Evolutionary conservation across 2,329 filamentous ascomycete genomes (phyloP).

Genomic region (Coleophoma cylindrospora): DNA sequence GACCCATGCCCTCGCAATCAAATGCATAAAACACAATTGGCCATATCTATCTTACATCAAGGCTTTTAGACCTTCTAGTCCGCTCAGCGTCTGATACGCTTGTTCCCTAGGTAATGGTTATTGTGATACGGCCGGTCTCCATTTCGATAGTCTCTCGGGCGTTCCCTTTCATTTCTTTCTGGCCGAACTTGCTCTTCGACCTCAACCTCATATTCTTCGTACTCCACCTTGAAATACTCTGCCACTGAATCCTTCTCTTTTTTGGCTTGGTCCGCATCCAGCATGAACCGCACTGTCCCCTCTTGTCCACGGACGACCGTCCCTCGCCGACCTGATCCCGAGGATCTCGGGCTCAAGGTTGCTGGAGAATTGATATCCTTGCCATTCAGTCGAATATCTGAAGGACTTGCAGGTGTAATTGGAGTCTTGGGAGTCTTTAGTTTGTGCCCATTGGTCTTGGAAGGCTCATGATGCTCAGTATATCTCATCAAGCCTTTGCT

Average conservation of each 20-base stretch:
- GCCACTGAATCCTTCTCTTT: conserved; percentile 65
- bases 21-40: neutral
- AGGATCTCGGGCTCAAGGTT: conserved; percentile 24
- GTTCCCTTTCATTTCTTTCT: conserved; percentile 11
- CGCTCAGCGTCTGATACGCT: neutral
- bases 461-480: conserved; percentile 47
- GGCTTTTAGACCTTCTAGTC: no score
- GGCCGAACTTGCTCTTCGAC: conserved; percentile 53
- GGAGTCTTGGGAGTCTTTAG: conserved; percentile 28
- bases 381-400: conserved; percentile 24
- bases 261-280: conserved; percentile 71
- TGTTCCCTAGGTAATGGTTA: neutral
- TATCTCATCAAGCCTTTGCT: conserved; percentile 57
- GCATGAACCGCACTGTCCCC: conserved; percentile 83
- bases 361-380: conserved; percentile 21
- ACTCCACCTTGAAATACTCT: conserved; percentile 67
- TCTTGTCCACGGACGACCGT: conserved; percentile 40
- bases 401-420: conserved; percentile 26
- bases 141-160: conserved; percentile 8
- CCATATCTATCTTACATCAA: no score
- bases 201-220: conserved; percentile 72
- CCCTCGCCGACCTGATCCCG: conserved; percentile 18
- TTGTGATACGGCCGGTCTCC: neutral
- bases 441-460: conserved; percentile 25
- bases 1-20: conserved; percentile 30